Conservation (phyloP, 257 asterid species). For the Cruciata laevipes region DNA sequence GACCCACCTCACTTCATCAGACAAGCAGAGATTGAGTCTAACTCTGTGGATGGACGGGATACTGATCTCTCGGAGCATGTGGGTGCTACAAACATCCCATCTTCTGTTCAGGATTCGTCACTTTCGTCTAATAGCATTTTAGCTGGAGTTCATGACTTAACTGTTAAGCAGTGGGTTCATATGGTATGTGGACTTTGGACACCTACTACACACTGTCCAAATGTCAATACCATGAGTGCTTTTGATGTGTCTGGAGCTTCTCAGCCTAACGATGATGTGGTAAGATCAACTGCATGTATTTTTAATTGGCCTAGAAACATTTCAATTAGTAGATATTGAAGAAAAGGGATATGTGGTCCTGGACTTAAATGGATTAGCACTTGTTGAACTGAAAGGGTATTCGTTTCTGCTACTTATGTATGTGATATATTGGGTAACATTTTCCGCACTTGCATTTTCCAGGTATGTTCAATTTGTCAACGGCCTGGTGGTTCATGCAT, state of each 20-base stretch:
- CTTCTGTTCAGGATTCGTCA: neutral
- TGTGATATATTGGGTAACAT: neutral
- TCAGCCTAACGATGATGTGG: slow-evolving; percentile 14
- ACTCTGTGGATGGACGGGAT: neutral
- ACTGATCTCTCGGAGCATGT: slow-evolving; percentile 9
- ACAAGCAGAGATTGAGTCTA: slow-evolving; percentile 5
- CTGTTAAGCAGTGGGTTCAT: slow-evolving; percentile 30
- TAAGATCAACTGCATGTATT: neutral
- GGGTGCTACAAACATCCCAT: slow-evolving; percentile 4
- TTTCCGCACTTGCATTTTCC: neutral
- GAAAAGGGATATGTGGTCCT: neutral
- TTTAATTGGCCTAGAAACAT: neutral
- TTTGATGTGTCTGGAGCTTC: slow-evolving; percentile 27
- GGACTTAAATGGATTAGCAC: neutral
- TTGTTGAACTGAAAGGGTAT: neutral
- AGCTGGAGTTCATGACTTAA: slow-evolving; percentile 18
- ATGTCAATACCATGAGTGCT: slow-evolving; percentile 24
- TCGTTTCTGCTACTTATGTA: neutral
- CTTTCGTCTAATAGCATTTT: slow-evolving; percentile 16
- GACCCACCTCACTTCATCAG: slow-evolving; percentile 16
- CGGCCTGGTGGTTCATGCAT: slow-evolving; percentile 30
- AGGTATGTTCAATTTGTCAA: slow-evolving; percentile 28
- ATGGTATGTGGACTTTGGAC: slow-evolving; percentile 36
- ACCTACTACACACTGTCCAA: slow-evolving; percentile 24
- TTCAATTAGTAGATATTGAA: neutral